These are phyloP conservation scores for Fusarium sterilihyphosum DNA, from an alignment of 2,329 filamentous ascomycete genomes.

Conservation along the genomic window DNA sequence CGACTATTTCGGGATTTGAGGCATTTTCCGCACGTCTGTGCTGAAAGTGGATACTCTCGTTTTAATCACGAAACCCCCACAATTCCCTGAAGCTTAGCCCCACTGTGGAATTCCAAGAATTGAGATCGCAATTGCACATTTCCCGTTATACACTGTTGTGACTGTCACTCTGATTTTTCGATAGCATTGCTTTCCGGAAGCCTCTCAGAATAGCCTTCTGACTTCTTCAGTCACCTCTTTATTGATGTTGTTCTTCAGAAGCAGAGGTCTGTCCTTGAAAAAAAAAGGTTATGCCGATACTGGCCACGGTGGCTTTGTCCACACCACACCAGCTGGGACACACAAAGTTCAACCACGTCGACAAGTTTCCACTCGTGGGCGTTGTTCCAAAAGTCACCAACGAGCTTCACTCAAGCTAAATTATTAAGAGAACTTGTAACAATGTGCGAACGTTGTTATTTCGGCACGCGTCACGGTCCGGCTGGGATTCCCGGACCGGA, in stretches of 20 bases:
- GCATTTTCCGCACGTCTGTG: accelerated
- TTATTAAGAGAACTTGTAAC: neutral
- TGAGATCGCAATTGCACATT: neutral
- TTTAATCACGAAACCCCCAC: neutral
- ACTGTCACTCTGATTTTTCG: neutral
- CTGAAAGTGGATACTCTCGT: neutral
- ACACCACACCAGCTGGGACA: neutral
- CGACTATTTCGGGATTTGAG: accelerated
- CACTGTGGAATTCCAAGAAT: neutral
- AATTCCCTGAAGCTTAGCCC: neutral
- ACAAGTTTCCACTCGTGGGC: neutral
- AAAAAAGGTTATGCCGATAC: too few relatives aligned
- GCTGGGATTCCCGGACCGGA: neutral
- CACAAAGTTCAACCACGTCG: neutral
- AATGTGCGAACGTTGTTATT: neutral
- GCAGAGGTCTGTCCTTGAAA: too few relatives aligned
- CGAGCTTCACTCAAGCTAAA: neutral
- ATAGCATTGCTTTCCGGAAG: neutral
- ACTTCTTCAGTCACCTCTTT: too few relatives aligned
- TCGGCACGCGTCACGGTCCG: neutral
- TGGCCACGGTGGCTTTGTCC: too few relatives aligned
- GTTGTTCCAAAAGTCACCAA: neutral
- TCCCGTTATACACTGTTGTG: neutral
- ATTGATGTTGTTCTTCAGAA: too few relatives aligned
- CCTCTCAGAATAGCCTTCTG: too few relatives aligned